Evolutionary conservation across 164 flowering plant genomes (phyloP), one percentile per base, ranked within the genome.

Genomic region (Taxillus chinensis): DNA sequence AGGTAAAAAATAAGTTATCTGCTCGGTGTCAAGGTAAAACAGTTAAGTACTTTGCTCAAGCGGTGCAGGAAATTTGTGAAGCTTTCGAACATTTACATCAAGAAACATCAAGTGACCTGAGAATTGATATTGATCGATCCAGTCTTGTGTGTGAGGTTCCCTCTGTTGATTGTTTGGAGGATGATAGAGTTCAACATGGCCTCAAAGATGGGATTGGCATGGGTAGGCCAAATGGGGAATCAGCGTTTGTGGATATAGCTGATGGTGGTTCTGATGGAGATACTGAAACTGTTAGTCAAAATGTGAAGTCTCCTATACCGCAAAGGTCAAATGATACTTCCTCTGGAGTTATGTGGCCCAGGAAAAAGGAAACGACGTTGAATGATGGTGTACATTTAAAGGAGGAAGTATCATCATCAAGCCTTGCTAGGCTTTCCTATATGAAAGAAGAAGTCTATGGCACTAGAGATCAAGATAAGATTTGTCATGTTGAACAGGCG

Each of bases 61-160:
- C 99, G 59, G 97, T 89, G 73, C 78, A 77, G 66, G 96, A 93
- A 78, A 93, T 93, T 6, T 85, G 89, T 72, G 81, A 73, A 56
- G 97, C 81, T 52, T 87, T 77, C 77, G 95, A 93, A 66, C 81
- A 75, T 69, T 67, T 79, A 45, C 80, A 86, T 64, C 70, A 70
- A 37, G 72, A 76, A 56, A 75, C 76, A 39, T 66, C 78, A 41
- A 65, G 68, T 64, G 68, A 52, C 62, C 46, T 60, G 58, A 55
- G 67, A 62, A 81, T 69, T 61, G 78, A 77, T 55, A 68, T 51
- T 45, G 79, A 74, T 70, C 60, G 68, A 67, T 59, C 57, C 10
- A 69, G 62, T 13, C 51, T 38, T 66, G 78, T 70, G 7, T 62
- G 62, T 66, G 80, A 62, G 54, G 69, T 40, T 46, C 63, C 57